Conservation (phyloP, 768 basidiomycete species). For the Floccularia luteovirens region DNA sequence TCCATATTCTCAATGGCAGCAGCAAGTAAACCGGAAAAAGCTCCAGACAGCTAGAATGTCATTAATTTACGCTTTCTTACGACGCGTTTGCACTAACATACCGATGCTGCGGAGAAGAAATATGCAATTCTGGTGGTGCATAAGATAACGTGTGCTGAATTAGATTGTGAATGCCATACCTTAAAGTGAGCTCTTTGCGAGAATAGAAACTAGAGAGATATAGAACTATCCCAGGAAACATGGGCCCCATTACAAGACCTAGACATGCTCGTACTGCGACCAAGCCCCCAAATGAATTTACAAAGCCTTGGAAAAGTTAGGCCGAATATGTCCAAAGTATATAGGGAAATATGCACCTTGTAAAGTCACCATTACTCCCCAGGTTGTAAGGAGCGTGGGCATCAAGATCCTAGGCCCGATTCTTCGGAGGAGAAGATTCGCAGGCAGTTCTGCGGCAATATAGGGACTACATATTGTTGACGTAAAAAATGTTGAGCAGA, state of each 20-base stretch:
- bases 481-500: not conserved
- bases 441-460: conserved; percentile 38
- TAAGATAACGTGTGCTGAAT: not conserved
- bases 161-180: conserved; percentile 11
- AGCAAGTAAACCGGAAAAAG: conserved; percentile 60
- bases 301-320: conserved; percentile 24
- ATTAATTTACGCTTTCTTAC: not conserved
- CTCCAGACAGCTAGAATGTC: conserved; percentile 36
- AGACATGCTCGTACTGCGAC: conserved; percentile 43
- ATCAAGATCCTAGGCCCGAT: conserved; percentile 42
- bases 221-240: conserved; percentile 31
- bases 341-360: conserved; percentile 28
- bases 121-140: conserved; percentile 21
- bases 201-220: conserved; percentile 34
- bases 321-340: not conserved
- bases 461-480: conserved; percentile 22
- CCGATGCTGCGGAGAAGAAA: conserved; percentile 29
- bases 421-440: conserved; percentile 31
- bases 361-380: conserved; percentile 40
- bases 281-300: conserved; percentile 38
- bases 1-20: conserved; percentile 53
- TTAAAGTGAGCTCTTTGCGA: conserved; percentile 21
- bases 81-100: conserved; percentile 5
- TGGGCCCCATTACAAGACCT: conserved; percentile 42
- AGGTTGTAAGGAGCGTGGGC: conserved; percentile 37